Base-by-base conservation (phyloP, 2,329 filamentous ascomycete species). In the Cucurbitaria berberidis region DNA sequence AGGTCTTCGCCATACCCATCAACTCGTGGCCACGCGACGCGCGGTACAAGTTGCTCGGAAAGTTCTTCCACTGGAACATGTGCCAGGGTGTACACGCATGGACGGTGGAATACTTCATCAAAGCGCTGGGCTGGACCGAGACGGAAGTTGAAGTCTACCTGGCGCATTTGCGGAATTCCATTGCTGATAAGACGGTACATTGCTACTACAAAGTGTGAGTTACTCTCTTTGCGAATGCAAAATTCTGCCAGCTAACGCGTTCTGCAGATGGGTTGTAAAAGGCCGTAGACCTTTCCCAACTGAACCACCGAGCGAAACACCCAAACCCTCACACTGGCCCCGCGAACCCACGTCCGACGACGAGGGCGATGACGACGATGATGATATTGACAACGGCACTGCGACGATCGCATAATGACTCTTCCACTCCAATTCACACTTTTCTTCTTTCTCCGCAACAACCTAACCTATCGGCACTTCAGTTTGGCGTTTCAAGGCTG, bases 21-120 rank as follows among this genome's bases (percentile, higher is more conserved):
- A 82, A 82, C 45, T 68, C 76, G 2, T 84, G 82, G 82, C 78
- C 81, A 0, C 74, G 72, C 42, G 80, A 84, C 49, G 72, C 75
- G 9, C 73, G 76, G 13, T 63, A 79, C 30, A 82, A 78, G 51
- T 66, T 77, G 40, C 72, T 83, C 15, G 82, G 82, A n/a, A 69
- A 72, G 7, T 83, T 78, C 73, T 80, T 74, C 59, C 74, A 80
- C 53, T 70, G 67, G 29, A 81, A 82, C 53, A 74, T 80, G 69
- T 69, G 80, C 29, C 70, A 76, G 21, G 78, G 78, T 9, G 61
- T 80, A 16, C 76, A 79, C 54, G 78, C 72, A 2, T 79, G 77
- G 64, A 77, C 72, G 5, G 66, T 80, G 30, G 74, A 75, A 30
- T 70, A 73, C 36, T 79, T 81, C 58, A 72, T 74, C n/a, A 71